phyloP scores from a whole-genome alignment of 495 filamentous ascomycete genomes.

The Penicillium paxilli region DNA sequence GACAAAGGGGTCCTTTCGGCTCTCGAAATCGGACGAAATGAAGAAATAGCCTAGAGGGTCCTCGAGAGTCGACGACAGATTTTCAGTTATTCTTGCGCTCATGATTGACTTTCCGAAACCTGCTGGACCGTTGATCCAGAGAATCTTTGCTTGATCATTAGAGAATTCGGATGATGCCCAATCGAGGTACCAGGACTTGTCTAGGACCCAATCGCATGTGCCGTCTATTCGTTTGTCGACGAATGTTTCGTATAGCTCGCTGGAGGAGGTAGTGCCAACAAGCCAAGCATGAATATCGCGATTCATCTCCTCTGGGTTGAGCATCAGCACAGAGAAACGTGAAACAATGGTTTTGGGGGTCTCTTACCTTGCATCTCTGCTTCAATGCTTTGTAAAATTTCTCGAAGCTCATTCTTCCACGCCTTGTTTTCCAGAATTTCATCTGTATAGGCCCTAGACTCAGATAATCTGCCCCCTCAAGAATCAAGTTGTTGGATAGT shows the following conservation, averaged over 20 bases:
- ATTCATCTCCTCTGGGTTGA: neutral
- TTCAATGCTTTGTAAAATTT: neutral
- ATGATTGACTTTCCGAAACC: slow-evolving; percentile 9
- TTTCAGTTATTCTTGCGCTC: slow-evolving; percentile 1
- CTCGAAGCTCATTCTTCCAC: slow-evolving; percentile 1
- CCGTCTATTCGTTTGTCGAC: neutral
- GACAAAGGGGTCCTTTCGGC: slow-evolving; percentile 2
- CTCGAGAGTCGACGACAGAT: neutral
- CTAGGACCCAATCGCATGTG: slow-evolving; percentile 4
- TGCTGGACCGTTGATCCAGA: slow-evolving; percentile 8
- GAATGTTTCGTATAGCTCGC: slow-evolving; percentile 1
- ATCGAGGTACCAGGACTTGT: neutral
- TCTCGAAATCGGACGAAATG: slow-evolving; percentile 8
- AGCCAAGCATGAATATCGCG: slow-evolving; percentile 5
- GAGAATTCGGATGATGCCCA: neutral
- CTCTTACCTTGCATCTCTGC: neutral
- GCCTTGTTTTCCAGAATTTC: neutral
- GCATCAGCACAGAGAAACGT: neutral
- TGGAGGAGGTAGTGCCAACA: neutral
- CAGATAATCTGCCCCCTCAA: neutral
- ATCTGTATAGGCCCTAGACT: neutral
- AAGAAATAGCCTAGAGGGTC: slow-evolving; percentile 4
- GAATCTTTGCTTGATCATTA: neutral
- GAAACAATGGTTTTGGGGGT: neutral
- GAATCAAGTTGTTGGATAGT: neutral